Evolutionary conservation across 2,329 filamentous ascomycete genomes (phyloP).

Genomic region (Claviceps fusiformis): DNA sequence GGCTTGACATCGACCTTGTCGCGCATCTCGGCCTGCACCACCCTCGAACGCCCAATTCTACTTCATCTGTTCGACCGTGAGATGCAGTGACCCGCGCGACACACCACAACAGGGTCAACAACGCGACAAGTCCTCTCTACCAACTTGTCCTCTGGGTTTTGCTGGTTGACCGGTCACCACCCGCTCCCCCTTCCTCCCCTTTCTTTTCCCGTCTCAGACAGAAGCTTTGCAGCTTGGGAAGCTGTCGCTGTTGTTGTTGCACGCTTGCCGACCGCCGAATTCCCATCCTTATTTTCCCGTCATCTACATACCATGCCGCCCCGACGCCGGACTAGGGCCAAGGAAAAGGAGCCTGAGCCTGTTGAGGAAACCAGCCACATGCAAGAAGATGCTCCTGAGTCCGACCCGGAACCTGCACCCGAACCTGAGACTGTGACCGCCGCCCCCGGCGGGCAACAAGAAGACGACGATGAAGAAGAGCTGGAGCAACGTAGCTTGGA

Average conservation of each 20-base stretch:
- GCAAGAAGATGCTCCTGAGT: slow-evolving; percentile 9
- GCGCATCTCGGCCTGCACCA: slow-evolving; percentile 2
- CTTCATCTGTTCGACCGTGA: slow-evolving; percentile 7
- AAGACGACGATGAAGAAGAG: slow-evolving; percentile 6
- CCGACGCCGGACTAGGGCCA: slow-evolving; percentile 22
- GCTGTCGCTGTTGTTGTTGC: not conserved
- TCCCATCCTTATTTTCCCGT: slow-evolving; percentile 3
- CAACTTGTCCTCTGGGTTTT: not conserved
- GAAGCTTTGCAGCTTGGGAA: slow-evolving; percentile 1
- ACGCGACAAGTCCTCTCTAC: slow-evolving; percentile 8
- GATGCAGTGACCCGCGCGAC: slow-evolving; percentile 13
- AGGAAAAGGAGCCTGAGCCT: slow-evolving; percentile 16
- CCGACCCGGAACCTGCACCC: slow-evolving; percentile 4
- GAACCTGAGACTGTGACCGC: slow-evolving; percentile 3
- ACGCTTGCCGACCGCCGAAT: slow-evolving; percentile 3
- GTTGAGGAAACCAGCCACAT: slow-evolving; percentile 15
- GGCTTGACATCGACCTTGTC: not conserved
- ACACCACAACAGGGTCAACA: slow-evolving; percentile 6
- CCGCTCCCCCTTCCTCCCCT: not conserved
- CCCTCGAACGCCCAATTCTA: not conserved
- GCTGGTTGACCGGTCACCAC: not conserved
- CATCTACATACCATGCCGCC: slow-evolving; percentile 19
- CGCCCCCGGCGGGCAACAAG: slow-evolving; percentile 1
- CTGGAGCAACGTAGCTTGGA: slow-evolving; percentile 34
- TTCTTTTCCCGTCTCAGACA: not conserved